Base-by-base conservation (phyloP, 257 asterid species). In the Capsicum chinense region DNA sequence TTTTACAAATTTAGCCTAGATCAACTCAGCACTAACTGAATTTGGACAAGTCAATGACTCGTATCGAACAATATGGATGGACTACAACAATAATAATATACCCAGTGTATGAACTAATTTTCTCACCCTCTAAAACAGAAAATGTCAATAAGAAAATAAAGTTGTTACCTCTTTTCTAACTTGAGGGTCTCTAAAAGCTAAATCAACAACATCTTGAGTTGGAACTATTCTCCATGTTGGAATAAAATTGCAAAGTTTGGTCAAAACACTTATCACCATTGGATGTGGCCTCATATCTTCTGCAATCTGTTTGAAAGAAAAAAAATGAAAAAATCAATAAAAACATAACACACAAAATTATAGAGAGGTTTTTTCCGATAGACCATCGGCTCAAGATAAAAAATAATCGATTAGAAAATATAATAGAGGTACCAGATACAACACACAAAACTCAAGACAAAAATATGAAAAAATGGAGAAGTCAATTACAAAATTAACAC, bases 221-320 rank as follows among this genome's bases (percentile, higher is more conserved):
- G 99, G 99, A 26, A 97, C 92, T 42, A 97, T 80, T 86, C 88
- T 93, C 98, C 99, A 97, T 2, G 98, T 93, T 7, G 99, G 99
- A 21, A 95, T 89, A 44, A 93, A 6, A 54, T 84, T 52, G 81
- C 89, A 84, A 79, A 97, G 89, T 56, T 89, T 84, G 9, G 90
- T 88, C 84, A 97, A 73, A 11, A 94, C 79, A 63, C 83, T 90
- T 63, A 93, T 84, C 39, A 88, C 97, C 52, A 97, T 0, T 37
- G 93, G 95, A 84, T 26, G 87, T 37, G 99, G 99, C 88, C 83
- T 92, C 79, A 95, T 56, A 2, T 90, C 91, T 54, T 95, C 98
- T 5, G 92, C 97, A 85, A 97, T 95, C 99, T 97, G 91, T 85
- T 83, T 35, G 2, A 8, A n/a, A 60, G 57, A 52, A 33, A 66